phyloP scores from a whole-genome alignment of 495 filamentous ascomycete genomes.

The Haplographium delicatum region DNA sequence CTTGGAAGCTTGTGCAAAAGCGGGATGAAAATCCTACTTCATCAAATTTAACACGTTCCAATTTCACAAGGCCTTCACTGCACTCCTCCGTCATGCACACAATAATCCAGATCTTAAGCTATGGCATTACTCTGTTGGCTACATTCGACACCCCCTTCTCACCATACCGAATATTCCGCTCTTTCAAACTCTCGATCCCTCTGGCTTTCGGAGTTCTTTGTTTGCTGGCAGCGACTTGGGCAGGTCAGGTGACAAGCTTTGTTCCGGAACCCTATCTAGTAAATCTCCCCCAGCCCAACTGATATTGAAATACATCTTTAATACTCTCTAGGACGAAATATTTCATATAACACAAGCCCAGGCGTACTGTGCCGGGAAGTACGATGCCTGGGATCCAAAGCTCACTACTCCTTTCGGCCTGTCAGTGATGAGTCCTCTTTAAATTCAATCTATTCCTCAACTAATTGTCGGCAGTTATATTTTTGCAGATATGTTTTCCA shows the following conservation, averaged over 20 bases:
- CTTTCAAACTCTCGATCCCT: neutral
- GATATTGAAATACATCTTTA: neutral
- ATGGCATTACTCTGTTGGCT: too few species aligned
- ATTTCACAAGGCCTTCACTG: too few species aligned
- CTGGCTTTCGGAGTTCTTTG: neutral
- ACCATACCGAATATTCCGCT: neutral
- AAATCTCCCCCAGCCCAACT: conserved; percentile 16
- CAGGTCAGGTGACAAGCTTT: conserved; percentile 35
- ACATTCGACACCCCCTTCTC: neutral
- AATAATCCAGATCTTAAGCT: too few species aligned
- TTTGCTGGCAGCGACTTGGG: conserved; percentile 27
- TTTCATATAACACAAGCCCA: conserved; percentile 95
- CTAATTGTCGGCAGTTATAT: conserved; percentile 42
- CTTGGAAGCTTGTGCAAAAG: too few species aligned
- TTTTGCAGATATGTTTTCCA: conserved; percentile 41
- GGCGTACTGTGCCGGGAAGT: conserved; percentile 72
- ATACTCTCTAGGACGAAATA: conserved; percentile 67
- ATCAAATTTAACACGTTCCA: too few species aligned
- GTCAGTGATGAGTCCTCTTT: conserved; percentile 30
- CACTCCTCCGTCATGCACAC: too few species aligned
- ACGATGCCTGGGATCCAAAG: conserved; percentile 84
- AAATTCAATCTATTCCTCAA: neutral
- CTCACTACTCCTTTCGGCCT: conserved; percentile 94
- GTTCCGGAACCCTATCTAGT: conserved; percentile 83
- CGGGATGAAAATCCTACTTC: too few species aligned